Base-by-base conservation (phyloP, 495 filamentous ascomycete species). In the Penicillium malachiteum region DNA sequence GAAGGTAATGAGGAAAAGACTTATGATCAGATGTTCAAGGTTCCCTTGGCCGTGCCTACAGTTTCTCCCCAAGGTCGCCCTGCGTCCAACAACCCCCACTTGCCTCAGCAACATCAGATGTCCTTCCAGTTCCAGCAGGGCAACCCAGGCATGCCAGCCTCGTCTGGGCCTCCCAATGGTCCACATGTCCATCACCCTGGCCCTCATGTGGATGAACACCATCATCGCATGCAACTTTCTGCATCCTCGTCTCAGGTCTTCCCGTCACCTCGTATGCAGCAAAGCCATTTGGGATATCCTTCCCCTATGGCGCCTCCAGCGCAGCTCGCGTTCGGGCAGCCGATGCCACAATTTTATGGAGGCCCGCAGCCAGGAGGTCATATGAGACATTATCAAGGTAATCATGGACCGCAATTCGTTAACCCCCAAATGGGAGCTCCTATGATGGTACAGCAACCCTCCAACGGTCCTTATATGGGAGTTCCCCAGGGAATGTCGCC, bases 381-480 rank as follows among this genome's bases (percentile, higher is more conserved):
- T 18, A 58, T 68, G 55, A 60, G 63, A 37, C 65, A 50, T 33
- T 68, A 81, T 46, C 87, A 88, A 18, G 83, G 79, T 37, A 82
- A 76, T 9, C 72, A 79, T 39, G 84, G 76, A 8, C 73, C 75
- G 37, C 88, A 87, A 54, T 92, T 88, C 56, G 76, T 87, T 41
- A 83, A 74, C 55, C 72, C 82, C 21, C 87, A 87, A 55, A 85
- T 84, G 60, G 87, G 90, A 66, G 86, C 82, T 31, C 86, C 87
- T 1, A 87, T 93, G 80, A 92, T 94, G 89, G 85, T 90, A 56
- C 89, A 87, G 63, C 86, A 87, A 42, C 83, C 84, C 32, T 88
- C 87, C 32, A 74, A 73, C 50, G 79, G 81, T 31, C 74, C 76
- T 16, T 83, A 79, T 43, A 80, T 79, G 72, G 71, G 71, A 13